Conservation (phyloP, 805 yeast genomes). For the Nakazawaea holstii region DNA sequence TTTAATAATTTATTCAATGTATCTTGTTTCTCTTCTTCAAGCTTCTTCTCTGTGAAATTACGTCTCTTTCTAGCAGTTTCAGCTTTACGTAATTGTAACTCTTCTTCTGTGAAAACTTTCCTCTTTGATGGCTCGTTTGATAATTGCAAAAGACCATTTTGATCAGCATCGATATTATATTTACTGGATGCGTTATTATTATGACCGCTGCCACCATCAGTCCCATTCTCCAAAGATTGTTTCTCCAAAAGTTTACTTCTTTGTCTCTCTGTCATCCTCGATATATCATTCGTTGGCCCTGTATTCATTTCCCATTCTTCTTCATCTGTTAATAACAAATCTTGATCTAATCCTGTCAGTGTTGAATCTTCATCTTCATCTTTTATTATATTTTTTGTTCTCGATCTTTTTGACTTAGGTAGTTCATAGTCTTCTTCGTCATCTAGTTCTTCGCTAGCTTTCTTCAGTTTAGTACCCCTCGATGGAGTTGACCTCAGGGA, state of each 20-base stretch:
- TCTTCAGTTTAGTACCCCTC: background rate
- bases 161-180: slow-evolving; percentile 1
- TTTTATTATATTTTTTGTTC: background rate
- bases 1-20: slow-evolving; percentile 82
- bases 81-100: slow-evolving; percentile 71
- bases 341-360: background rate
- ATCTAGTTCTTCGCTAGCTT: background rate
- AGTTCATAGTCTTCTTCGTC: background rate
- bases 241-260: slow-evolving; percentile 36
- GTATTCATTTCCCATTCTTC: slow-evolving; percentile 23
- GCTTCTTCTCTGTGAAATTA: slow-evolving; percentile 72
- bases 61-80: slow-evolving; percentile 87
- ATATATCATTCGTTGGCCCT: slow-evolving; percentile 32
- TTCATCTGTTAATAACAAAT: slow-evolving; percentile 11
- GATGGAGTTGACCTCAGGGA: background rate
- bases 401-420: background rate
- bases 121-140: slow-evolving; percentile 39
- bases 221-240: slow-evolving; percentile 21
- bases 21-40: slow-evolving; percentile 91
- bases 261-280: slow-evolving; percentile 54
- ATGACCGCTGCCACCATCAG: too few species aligned
- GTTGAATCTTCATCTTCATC: background rate
- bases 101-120: slow-evolving; percentile 73
- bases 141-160: slow-evolving; percentile 26
- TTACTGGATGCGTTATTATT: background rate